phyloP scores from a whole-genome alignment of 352 stramenopile species.

The Globisporangium camurandrum region DNA sequence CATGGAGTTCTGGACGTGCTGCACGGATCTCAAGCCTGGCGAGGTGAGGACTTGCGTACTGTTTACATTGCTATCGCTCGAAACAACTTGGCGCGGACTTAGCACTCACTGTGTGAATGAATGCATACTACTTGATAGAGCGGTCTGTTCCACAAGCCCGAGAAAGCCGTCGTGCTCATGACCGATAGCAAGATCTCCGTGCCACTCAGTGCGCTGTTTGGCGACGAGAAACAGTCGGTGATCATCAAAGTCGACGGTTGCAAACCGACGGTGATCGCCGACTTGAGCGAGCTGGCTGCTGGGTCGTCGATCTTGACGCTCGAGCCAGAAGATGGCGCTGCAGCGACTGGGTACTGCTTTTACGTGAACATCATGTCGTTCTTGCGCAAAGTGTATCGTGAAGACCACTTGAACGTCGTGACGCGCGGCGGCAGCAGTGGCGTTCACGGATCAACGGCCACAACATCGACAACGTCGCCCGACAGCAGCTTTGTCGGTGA shows the following conservation, averaged over 20 bases:
- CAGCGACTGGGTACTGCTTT: conserved; percentile 66
- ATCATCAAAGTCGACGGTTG: conserved; percentile 83
- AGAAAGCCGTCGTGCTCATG: conserved; percentile 38
- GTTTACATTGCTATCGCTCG: not conserved
- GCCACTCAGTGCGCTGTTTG: conserved; percentile 73
- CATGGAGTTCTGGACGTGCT: conserved; percentile 76
- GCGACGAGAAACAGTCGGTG: conserved; percentile 68
- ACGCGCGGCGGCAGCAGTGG: no score
- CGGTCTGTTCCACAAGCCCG: conserved; percentile 25
- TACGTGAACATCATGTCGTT: conserved; percentile 78
- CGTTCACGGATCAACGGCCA: no score
- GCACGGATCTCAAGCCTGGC: conserved; percentile 35
- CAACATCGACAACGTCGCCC: conserved; percentile 33
- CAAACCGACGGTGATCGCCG: conserved; percentile 72
- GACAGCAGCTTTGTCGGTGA: conserved; percentile 37
- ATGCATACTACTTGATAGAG: conserved; percentile 15
- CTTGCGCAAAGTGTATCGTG: conserved; percentile 84
- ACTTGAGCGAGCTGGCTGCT: conserved; percentile 51
- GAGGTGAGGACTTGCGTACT: conserved; percentile 30
- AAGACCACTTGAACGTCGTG: conserved; percentile 75
- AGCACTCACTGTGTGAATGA: not conserved
- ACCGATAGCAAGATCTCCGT: conserved; percentile 81
- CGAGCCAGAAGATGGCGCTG: conserved; percentile 50
- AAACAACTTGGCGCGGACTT: no score
- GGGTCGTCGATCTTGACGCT: conserved; percentile 65